Evolutionary conservation across 305 asterid genomes (phyloP).

Genomic region (Fraxinus angustifolia): DNA sequence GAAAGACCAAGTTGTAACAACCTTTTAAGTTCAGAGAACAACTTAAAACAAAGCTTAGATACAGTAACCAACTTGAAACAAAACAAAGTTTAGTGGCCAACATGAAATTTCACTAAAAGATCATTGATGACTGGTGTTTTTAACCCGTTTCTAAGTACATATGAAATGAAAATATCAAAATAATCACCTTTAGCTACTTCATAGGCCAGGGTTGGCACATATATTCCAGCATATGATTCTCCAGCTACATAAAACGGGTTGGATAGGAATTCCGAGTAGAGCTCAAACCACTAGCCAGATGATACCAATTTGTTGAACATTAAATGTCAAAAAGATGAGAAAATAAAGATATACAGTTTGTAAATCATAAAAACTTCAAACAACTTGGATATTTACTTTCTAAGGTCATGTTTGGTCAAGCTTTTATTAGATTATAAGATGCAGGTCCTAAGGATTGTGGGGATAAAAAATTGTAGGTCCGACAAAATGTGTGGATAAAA

Average conservation of each 20-base stretch:
- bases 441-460: neutral
- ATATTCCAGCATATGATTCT: slow-evolving; percentile 91
- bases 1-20: neutral
- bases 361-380: slow-evolving; percentile 12
- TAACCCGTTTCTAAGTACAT: neutral
- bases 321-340: neutral
- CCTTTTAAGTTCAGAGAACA: neutral
- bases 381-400: neutral
- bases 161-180: slow-evolving; percentile 21
- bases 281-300: slow-evolving; percentile 78
- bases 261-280: slow-evolving; percentile 64
- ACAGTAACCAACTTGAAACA: neutral
- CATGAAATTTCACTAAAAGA: neutral
- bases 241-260: slow-evolving; percentile 80
- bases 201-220: slow-evolving; percentile 80
- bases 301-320: slow-evolving; percentile 6
- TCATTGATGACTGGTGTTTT: neutral
- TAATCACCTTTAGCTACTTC: slow-evolving; percentile 74
- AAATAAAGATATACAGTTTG: neutral
- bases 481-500: neutral
- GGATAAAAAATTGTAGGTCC: neutral
- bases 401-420: neutral
- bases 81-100: neutral
- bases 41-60: neutral
- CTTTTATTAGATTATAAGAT: neutral